These are phyloP conservation scores for Usnea hakonensis DNA, from an alignment of 495 filamentous ascomycete genomes.

Conservation along the genomic window DNA sequence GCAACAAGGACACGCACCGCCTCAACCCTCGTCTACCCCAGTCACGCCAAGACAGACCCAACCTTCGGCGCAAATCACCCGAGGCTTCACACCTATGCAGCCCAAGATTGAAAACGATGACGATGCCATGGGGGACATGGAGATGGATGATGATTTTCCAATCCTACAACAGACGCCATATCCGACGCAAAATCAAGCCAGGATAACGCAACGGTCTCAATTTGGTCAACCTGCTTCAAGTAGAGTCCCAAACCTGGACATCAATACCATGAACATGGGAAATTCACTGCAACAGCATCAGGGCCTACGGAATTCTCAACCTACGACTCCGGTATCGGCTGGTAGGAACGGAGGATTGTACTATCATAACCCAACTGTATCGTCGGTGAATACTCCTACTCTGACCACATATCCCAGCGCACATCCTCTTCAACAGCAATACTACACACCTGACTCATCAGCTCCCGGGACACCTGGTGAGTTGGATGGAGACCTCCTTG, in stretches of 20 bases:
- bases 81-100: constrained; percentile 27
- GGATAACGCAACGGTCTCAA: constrained; percentile 36
- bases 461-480: constrained; percentile 65
- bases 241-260: constrained; percentile 57
- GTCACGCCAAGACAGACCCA: constrained; percentile 24
- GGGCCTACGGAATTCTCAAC: constrained; percentile 75
- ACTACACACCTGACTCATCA: constrained; percentile 65
- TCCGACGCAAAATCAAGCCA: constrained; percentile 36
- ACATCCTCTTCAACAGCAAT: constrained; percentile 51
- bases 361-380: constrained; percentile 94
- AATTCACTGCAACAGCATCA: constrained; percentile 57
- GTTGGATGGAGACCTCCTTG: constrained; percentile 50
- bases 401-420: constrained; percentile 55
- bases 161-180: constrained; percentile 38
- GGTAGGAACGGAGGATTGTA: constrained; percentile 56
- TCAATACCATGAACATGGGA: constrained; percentile 48
- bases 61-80: constrained; percentile 25
- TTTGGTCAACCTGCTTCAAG: constrained; percentile 65
- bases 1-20: constrained; percentile 38
- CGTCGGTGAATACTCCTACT: constrained; percentile 92
- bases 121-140: constrained; percentile 89
- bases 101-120: constrained; percentile 55
- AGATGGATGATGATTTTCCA: constrained; percentile 69
- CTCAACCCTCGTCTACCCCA: constrained; percentile 21
- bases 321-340: constrained; percentile 72